Evolutionary conservation across 371 early-diverging fungal genomes (phyloP).

Genomic region (Umbelopsis sp.): DNA sequence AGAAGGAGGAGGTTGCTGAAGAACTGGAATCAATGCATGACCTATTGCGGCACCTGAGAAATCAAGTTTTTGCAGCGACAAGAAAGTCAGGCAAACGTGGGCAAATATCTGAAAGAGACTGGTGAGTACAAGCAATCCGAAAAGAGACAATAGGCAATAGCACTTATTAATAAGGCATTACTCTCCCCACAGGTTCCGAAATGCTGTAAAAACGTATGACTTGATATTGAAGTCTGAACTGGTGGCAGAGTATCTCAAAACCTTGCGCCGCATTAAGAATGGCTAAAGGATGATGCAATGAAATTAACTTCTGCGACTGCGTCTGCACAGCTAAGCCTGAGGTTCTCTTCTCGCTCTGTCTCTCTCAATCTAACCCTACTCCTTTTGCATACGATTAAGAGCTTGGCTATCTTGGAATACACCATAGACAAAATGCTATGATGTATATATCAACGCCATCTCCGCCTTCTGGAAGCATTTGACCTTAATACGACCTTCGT

Average conservation of each 20-base stretch:
- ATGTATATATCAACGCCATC: too few species aligned
- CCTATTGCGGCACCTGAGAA: conserved; percentile 39
- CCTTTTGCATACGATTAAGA: too few species aligned
- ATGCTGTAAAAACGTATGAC: conserved; percentile 46
- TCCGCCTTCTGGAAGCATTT: too few species aligned
- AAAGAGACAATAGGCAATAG: background rate
- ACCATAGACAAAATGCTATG: too few species aligned
- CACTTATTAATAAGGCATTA: background rate
- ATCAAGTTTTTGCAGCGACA: conserved; percentile 54
- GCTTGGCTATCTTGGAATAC: too few species aligned
- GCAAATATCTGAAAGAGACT: conserved; percentile 58
- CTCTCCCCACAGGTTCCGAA: conserved; percentile 38
- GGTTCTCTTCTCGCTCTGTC: too few species aligned
- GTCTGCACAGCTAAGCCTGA: background rate
- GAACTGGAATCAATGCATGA: conserved; percentile 38
- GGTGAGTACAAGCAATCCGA: conserved; percentile 26
- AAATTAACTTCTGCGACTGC: background rate
- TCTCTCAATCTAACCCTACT: too few species aligned
- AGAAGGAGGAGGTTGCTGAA: background rate
- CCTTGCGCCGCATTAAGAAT: conserved; percentile 10
- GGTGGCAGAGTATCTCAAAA: conserved; percentile 36
- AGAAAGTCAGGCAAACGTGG: conserved; percentile 48
- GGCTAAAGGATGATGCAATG: background rate
- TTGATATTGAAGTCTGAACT: conserved; percentile 47
- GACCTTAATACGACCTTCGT: too few species aligned